phyloP scores from a whole-genome alignment of 768 basidiomycete species.

The Coprinellus micaceus region DNA sequence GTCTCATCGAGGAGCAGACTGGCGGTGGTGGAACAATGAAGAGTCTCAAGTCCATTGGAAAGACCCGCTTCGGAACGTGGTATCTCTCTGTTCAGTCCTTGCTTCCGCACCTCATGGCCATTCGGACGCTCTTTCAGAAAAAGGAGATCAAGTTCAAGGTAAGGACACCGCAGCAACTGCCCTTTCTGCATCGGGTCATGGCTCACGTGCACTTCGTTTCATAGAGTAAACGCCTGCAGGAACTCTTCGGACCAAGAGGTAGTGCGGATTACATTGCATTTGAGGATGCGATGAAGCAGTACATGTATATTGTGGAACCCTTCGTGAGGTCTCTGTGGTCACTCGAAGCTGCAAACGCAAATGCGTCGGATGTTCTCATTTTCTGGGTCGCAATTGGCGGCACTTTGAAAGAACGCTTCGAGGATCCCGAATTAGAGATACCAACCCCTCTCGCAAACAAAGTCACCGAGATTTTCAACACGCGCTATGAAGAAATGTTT shows the following conservation, averaged over 20 bases:
- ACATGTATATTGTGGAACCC: slow-evolving; percentile 17
- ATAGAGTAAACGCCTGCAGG: not conserved
- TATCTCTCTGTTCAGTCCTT: not conserved
- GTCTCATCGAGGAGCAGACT: not conserved
- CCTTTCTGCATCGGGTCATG: slow-evolving; percentile 2
- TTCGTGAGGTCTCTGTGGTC: slow-evolving; percentile 23
- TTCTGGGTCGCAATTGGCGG: slow-evolving; percentile 22
- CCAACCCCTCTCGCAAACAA: not conserved
- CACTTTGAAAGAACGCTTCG: slow-evolving; percentile 15
- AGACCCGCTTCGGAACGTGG: not conserved
- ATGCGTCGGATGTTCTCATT: slow-evolving; percentile 21
- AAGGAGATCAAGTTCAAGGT: slow-evolving; percentile 7
- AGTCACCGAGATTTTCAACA: slow-evolving; percentile 7
- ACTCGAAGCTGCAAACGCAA: slow-evolving; percentile 20
- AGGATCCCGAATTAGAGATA: not conserved
- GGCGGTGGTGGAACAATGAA: not conserved
- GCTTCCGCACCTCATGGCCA: not conserved
- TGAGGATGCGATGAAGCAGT: slow-evolving; percentile 15
- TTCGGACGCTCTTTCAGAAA: not conserved
- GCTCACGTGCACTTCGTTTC: not conserved
- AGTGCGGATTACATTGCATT: not conserved
- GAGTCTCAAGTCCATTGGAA: not conserved
- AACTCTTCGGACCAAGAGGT: not conserved
- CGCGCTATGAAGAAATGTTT: slow-evolving; percentile 12
- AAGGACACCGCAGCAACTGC: slow-evolving; percentile 2